Percentiles rank a stretch among this genome's conserved stretches.
These are phyloP conservation scores for Leccinum uliginosum DNA, from an alignment of 768 basidiomycete species.

Conservation along the genomic window DNA sequence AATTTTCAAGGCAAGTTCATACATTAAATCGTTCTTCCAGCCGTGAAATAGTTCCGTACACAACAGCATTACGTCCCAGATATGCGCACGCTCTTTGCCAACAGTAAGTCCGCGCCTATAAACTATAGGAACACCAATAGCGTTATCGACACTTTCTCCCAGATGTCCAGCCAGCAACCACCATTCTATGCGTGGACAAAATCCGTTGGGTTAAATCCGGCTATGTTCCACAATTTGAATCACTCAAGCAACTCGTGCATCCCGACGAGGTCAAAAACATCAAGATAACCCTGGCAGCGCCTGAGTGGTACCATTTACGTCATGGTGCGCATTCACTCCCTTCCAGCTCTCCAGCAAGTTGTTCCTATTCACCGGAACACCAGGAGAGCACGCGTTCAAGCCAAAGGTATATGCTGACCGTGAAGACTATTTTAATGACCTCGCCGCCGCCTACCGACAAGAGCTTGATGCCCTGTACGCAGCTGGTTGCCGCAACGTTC, in stretches of 20 bases:
- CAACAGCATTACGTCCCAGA: conserved; percentile 25
- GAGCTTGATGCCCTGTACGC: conserved; percentile 44
- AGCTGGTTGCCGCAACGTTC: conserved; percentile 40
- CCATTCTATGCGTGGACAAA: conserved; percentile 45
- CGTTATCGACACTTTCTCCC: not conserved
- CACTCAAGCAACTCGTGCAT: conserved; percentile 53
- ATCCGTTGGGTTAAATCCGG: conserved; percentile 59
- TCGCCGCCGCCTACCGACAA: conserved; percentile 42
- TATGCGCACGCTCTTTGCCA: conserved; percentile 20
- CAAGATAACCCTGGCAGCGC: conserved; percentile 70
- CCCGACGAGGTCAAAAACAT: conserved; percentile 61
- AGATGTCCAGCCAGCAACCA: conserved; percentile 18
- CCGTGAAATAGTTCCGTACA: not conserved
- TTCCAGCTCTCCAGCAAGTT: not conserved
- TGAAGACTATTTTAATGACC: conserved; percentile 46
- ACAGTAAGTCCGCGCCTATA: conserved; percentile 6
- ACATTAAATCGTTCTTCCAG: too few relatives aligned
- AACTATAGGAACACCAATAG: not conserved
- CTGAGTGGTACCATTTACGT: conserved; percentile 68
- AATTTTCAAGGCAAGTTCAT: conserved; percentile 20
- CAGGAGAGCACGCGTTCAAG: conserved; percentile 21
- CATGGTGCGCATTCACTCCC: conserved; percentile 40
- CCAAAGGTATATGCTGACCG: conserved; percentile 17
- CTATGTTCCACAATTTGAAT: conserved; percentile 61
- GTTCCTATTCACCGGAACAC: not conserved